Evolutionary conservation across 192 early-diverging fungal genomes (phyloP).

Genomic region (Backusella psychrophila): DNA sequence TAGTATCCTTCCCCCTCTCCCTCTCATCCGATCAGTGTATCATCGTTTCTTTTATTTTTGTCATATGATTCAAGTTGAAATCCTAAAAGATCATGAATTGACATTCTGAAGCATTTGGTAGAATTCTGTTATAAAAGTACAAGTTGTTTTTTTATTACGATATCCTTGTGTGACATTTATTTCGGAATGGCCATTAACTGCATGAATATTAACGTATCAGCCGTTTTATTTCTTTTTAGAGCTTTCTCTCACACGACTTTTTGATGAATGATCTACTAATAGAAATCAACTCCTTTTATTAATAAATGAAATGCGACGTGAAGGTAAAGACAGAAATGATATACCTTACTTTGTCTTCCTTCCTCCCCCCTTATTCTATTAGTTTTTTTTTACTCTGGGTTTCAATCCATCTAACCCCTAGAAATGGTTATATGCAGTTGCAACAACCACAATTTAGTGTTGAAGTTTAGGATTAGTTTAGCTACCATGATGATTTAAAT

Average conservation of each 20-base stretch:
- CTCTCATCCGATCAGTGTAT: background rate
- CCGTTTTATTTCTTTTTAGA: conserved; percentile 3
- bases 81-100: background rate
- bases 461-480: background rate
- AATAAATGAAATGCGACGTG: background rate
- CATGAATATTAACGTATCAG: conserved; percentile 6
- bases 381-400: background rate
- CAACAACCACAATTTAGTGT: background rate
- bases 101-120: background rate
- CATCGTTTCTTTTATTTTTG: background rate
- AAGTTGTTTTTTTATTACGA: background rate
- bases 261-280: background rate
- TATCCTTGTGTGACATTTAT: background rate
- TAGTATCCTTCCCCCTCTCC: background rate
- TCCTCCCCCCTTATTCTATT: background rate
- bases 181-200: background rate
- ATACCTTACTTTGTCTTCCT: background rate
- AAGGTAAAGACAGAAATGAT: background rate
- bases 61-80: background rate
- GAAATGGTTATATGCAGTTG: background rate
- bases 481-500: background rate
- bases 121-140: background rate
- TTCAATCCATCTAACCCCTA: background rate
- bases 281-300: background rate
- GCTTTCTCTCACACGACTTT: background rate